Conservation (phyloP, 257 asterid genomes). For the Penstemon barbatus region DNA sequence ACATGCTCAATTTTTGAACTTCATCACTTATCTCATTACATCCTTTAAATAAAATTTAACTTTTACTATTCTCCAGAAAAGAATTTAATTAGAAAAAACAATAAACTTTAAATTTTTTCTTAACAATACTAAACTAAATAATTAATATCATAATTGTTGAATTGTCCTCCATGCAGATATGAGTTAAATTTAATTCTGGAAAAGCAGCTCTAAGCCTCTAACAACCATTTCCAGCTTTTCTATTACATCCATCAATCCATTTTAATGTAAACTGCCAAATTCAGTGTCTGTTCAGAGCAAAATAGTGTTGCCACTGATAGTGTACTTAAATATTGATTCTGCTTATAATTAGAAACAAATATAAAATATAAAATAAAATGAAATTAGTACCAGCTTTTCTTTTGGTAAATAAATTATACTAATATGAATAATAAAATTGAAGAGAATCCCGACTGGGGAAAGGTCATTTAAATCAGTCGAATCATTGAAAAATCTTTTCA, state of each 20-base stretch:
- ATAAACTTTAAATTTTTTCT: too few relatives aligned
- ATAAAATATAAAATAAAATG: neutral
- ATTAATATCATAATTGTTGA: too few relatives aligned
- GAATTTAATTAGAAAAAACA: too few relatives aligned
- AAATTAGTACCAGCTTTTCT: neutral
- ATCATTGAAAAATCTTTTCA: slow-evolving; percentile 15
- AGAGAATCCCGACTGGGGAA: neutral
- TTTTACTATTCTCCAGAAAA: too few relatives aligned
- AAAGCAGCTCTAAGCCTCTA: slow-evolving; percentile 5
- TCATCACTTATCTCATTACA: too few relatives aligned
- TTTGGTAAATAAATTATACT: neutral
- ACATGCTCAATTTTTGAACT: too few relatives aligned
- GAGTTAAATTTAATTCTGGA: slow-evolving; percentile 4
- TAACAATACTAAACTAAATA: too few relatives aligned
- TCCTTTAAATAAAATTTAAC: too few relatives aligned
- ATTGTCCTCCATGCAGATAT: neutral
- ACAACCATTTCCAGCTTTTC: slow-evolving; percentile 26
- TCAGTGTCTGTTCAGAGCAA: slow-evolving; percentile 28
- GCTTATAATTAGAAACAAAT: neutral
- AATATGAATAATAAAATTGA: neutral
- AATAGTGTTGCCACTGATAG: slow-evolving; percentile 35
- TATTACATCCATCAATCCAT: slow-evolving; percentile 30
- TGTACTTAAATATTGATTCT: slow-evolving; percentile 23
- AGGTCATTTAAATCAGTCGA: slow-evolving; percentile 29
- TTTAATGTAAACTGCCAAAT: slow-evolving; percentile 39